Base-by-base conservation (phyloP, 75 land plant genomes). In the Selaginella tamariscina region DNA sequence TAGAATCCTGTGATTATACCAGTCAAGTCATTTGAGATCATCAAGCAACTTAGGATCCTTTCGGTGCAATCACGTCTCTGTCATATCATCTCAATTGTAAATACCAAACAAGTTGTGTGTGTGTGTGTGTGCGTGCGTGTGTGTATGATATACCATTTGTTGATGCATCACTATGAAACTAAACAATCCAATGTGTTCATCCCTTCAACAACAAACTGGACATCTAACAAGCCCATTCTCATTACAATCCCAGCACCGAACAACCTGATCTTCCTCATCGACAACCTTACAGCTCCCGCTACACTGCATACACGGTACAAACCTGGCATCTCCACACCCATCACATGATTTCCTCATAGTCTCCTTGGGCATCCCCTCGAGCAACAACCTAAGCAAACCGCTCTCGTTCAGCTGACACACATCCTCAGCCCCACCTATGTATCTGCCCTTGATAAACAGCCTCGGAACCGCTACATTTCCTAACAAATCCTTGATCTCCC, bases 391-490 rank as follows among this genome's bases (percentile, higher is more conserved):
- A 31, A 91, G 73, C 66, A 32, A 71, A 32, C 88, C 88, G 27
- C 71, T 72, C 69, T 91, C 96, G 24, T 91, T 86, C 28, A 91
- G 57, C n/a, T 73, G 71, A 2, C 76, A 32, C 5, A 83, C 86
- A 31, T 83, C 84, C 30, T 87, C 88, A 0, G 86, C 83, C 32
- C 96, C 88, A 26, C 96, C 96, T 32, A 91, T 85, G 70, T 78
- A 76, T 29, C 82, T 71, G 23, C 96, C 91, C 70, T 72, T 85
- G 31, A 91, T 80, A 70, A 87, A 91, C 54, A 85, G 70, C 72
- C 81, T 79, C 9, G 96, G 96, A 8, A 86, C 86, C 22, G 77
- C 39, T 9, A 71, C 31, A 0, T 69, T 79, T 0, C 70, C 82
- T 54, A 82, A 11, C 1, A 82, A 65, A 27, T 74, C 71, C 82